Percentiles rank a stretch among this genome's conserved stretches.
Evolutionary conservation across 2,329 filamentous ascomycete genomes (phyloP).

Genomic region (Trichoderma sp.): DNA sequence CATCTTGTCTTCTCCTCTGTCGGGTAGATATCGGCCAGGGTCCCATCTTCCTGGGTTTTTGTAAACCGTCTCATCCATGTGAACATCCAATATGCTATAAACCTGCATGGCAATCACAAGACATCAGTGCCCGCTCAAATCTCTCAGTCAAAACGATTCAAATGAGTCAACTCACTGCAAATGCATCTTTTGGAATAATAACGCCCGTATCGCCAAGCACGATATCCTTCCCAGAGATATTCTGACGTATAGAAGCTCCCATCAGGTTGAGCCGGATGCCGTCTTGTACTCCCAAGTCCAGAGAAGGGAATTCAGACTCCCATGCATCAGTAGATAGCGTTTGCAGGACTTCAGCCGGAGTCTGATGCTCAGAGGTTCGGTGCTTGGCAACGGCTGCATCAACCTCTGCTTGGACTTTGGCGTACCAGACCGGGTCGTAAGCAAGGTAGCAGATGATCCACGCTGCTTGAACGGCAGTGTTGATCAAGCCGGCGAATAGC

Average conservation of each 20-base stretch:
- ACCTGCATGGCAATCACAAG: conserved; percentile 27
- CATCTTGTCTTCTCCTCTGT: conserved; percentile 48
- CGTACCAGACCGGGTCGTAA: conserved; percentile 49
- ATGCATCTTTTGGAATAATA: conserved; percentile 52
- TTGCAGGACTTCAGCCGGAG: conserved; percentile 42
- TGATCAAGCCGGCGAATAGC: conserved; percentile 59
- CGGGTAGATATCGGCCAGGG: conserved; percentile 50
- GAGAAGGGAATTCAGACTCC: conserved; percentile 55
- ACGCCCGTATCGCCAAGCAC: conserved; percentile 48
- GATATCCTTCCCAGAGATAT: conserved; percentile 48
- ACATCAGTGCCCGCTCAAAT: not conserved
- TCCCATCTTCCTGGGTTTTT: conserved; percentile 51
- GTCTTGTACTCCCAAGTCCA: conserved; percentile 56
- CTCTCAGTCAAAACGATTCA: too few species aligned
- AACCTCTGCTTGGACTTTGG: conserved; percentile 49
- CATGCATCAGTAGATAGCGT: conserved; percentile 53
- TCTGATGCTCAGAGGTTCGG: conserved; percentile 36
- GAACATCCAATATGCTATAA: conserved; percentile 50
- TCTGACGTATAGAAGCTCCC: conserved; percentile 55
- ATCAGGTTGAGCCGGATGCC: conserved; percentile 53
- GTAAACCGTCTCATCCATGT: conserved; percentile 53
- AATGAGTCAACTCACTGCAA: conserved; percentile 37
- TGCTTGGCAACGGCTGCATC: conserved; percentile 47
- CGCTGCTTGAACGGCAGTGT: conserved; percentile 56
- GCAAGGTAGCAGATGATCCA: conserved; percentile 56